Evolutionary conservation across 2,329 filamentous ascomycete species (phyloP), one percentile per base, ranked within the genome.

Genomic region (Apiospora aurea): DNA sequence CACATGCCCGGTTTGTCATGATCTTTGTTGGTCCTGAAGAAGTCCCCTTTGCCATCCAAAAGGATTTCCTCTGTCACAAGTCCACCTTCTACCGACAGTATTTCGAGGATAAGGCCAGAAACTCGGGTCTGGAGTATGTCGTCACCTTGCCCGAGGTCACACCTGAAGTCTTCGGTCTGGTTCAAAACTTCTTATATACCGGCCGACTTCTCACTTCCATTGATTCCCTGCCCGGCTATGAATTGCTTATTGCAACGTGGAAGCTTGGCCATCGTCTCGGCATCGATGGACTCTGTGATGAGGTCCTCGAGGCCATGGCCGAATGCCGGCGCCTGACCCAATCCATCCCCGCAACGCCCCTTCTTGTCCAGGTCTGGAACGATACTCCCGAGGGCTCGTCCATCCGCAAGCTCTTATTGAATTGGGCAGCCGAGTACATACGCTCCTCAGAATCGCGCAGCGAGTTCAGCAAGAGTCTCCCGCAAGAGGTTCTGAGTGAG

Each of bases 391-490:
- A 89, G 74, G 89, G 88, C 11, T 91, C 89, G 2, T 85, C 87
- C 0, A 87, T 92, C 68, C 85, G 89, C 51, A 84, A 85, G 73
- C 85, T 91, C 49, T 84, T 92, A 18, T 81, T 91, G 3, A 86
- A 84, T 14, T 92, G 90, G 90, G 87, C 89, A 1, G 89, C 88
- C 38, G 89, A 91, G 79, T 91, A 91, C 75, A 89, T 91, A 82
- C 82, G 87, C 57, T 87, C 87, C 0, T 89, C 88, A 4, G 85
- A 89, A 29, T 83, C 85, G 1, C 84, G 88, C 24, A 83, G 86
- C 11, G 87, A 89, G 73, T 91, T 91, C 76, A 89, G 87, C 61
- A 87, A 87, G 75, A 88, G 88, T 0, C 83, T 92, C 3, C 89
- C 90, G 0, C 87, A 91, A 74, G 88, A 90, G 75, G 87, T 92